phyloP scores from a whole-genome alignment of 495 filamentous ascomycete genomes.

The Penicillium longicatenatum region DNA sequence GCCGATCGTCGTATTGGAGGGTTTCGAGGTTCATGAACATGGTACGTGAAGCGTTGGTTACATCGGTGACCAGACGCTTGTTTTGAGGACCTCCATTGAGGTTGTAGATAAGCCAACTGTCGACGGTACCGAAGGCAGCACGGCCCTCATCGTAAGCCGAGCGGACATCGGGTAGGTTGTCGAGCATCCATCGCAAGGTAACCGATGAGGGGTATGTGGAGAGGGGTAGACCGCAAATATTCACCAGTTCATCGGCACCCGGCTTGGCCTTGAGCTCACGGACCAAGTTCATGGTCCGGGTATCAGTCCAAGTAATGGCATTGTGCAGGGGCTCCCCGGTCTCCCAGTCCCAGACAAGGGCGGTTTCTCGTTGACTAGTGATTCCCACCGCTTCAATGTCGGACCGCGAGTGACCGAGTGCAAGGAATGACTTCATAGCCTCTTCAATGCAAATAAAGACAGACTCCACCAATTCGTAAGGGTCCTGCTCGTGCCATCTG shows the following conservation, averaged over 20 bases:
- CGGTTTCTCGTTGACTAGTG: conserved; percentile 94
- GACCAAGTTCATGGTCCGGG: conserved; percentile 75
- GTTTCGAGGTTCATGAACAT: conserved; percentile 97
- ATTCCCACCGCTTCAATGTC: conserved; percentile 88
- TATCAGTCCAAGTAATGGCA: conserved; percentile 94
- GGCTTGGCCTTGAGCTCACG: conserved; percentile 72
- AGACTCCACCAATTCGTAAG: conserved; percentile 73
- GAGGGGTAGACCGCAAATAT: conserved; percentile 83
- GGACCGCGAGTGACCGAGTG: conserved; percentile 66
- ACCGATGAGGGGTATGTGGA: conserved; percentile 94
- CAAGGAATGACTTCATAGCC: conserved; percentile 71
- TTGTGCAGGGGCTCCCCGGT: conserved; percentile 87
- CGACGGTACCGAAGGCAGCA: conserved; percentile 89
- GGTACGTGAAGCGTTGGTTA: conserved; percentile 89
- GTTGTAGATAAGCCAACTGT: conserved; percentile 89
- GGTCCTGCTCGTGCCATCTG: conserved; percentile 96
- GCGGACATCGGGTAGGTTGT: conserved; percentile 69
- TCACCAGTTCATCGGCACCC: conserved; percentile 67
- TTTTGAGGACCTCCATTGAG: conserved; percentile 80
- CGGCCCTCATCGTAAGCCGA: conserved; percentile 78
- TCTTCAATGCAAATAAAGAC: conserved; percentile 84
- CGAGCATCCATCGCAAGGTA: conserved; percentile 84
- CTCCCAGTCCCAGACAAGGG: conserved; percentile 83
- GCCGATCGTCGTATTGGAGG: conserved; percentile 78
- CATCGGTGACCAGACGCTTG: conserved; percentile 78